These are phyloP conservation scores for Casuarina glauca DNA, from an alignment of 306 rosid genomes.

Conservation along the genomic window DNA sequence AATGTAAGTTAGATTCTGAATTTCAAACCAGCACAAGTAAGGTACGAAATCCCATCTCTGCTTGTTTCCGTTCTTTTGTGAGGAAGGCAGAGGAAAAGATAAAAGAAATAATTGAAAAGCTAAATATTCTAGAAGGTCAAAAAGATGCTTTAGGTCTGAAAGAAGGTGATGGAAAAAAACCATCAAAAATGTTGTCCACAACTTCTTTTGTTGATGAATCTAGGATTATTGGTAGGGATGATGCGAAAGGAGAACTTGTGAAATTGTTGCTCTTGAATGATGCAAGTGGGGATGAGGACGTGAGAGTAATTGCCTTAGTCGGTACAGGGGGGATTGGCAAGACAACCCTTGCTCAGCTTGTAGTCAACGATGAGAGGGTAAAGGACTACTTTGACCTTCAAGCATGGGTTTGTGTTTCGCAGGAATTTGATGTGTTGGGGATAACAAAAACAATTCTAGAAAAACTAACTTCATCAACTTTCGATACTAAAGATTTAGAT, in stretches of 20 bases:
- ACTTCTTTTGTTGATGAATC: neutral
- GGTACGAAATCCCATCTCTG: neutral
- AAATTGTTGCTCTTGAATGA: neutral
- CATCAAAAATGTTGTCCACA: neutral
- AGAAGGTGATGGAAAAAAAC: neutral
- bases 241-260: neutral
- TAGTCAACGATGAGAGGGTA: conserved; percentile 16
- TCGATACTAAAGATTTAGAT: neutral
- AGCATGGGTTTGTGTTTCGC: conserved; percentile 18
- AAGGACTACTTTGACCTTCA: neutral
- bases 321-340: neutral
- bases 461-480: neutral
- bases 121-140: neutral
- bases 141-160: neutral
- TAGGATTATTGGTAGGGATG: conserved; percentile 21
- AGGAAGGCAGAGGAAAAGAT: neutral
- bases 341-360: conserved; percentile 10
- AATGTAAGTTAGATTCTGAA: neutral
- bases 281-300: too few relatives aligned
- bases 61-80: neutral
- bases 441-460: conserved; percentile 11
- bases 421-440: conserved; percentile 10
- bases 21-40: neutral
- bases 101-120: neutral
- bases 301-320: conserved; percentile 9